Conservation (phyloP, 164 flowering plant genomes). For the Sedum album region DNA sequence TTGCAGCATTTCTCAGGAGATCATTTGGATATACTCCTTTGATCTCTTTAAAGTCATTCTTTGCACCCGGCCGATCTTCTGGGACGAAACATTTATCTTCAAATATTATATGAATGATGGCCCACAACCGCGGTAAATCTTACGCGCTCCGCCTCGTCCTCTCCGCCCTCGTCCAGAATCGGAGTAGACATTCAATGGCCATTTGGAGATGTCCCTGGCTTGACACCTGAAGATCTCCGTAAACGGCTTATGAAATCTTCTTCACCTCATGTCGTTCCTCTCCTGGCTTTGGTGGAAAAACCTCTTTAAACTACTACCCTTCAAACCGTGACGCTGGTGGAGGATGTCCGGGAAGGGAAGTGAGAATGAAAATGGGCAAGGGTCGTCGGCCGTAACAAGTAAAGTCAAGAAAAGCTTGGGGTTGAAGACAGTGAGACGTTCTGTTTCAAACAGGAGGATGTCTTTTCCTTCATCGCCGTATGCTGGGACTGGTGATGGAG, state of each 20-base stretch:
- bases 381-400: constrained; percentile 50
- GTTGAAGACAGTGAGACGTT: too few relatives aligned
- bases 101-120: constrained; percentile 15
- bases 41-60: too few relatives aligned
- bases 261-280: too few relatives aligned
- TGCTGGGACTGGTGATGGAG: constrained; percentile 8
- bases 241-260: constrained; percentile 81
- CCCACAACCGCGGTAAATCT: constrained; percentile 23
- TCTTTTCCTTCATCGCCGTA: constrained; percentile 32
- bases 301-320: constrained; percentile 36
- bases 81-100: too few relatives aligned
- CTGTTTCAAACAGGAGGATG: too few relatives aligned
- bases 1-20: too few relatives aligned
- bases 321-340: constrained; percentile 14
- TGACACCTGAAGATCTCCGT: constrained; percentile 54
- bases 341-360: background rate
- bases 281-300: too few relatives aligned
- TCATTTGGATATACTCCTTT: too few relatives aligned
- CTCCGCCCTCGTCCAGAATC: constrained; percentile 8
- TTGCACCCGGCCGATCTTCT: too few relatives aligned
- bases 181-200: constrained; percentile 57
- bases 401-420: too few relatives aligned
- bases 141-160: constrained; percentile 10
- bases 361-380: constrained; percentile 18
- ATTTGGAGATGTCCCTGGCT: constrained; percentile 43